phyloP scores from a whole-genome alignment of 768 basidiomycete genomes.

The Suillus occidentalis region DNA sequence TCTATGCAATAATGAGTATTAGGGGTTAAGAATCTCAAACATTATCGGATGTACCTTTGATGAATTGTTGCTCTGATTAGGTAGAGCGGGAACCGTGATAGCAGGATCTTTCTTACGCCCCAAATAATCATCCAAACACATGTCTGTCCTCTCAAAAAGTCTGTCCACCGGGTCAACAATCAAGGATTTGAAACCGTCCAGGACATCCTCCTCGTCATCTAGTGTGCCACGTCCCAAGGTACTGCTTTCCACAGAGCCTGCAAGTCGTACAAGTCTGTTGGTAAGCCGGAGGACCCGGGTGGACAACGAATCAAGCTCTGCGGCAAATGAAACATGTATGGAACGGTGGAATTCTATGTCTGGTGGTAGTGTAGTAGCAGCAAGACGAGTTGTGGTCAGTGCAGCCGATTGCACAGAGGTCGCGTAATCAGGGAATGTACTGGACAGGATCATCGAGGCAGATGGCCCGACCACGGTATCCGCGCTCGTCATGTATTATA shows the following conservation, averaged over 20 bases:
- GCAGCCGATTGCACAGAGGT: conserved; percentile 57
- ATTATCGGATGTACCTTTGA: conserved; percentile 31
- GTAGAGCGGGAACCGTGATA: conserved; percentile 52
- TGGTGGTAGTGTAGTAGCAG: conserved; percentile 56
- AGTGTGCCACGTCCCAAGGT: conserved; percentile 40
- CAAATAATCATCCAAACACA: conserved; percentile 73
- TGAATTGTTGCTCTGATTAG: conserved; percentile 20
- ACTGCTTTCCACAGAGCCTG: conserved; percentile 42
- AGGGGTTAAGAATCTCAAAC: not conserved
- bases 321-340: conserved; percentile 69
- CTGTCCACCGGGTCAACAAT: conserved; percentile 86
- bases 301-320: conserved; percentile 69
- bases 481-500: not conserved
- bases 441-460: conserved; percentile 16
- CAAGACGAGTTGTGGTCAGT: conserved; percentile 60
- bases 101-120: conserved; percentile 69
- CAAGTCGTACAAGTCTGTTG: conserved; percentile 59
- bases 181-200: conserved; percentile 76
- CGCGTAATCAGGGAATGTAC: conserved; percentile 54
- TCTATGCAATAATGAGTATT: conserved; percentile 24
- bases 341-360: conserved; percentile 92
- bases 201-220: conserved; percentile 73
- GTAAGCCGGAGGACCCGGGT: conserved; percentile 63
- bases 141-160: conserved; percentile 84
- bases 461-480: not conserved